Evolutionary conservation across 2,329 filamentous ascomycete species (phyloP).

Genomic region (Alternaria ventricosa): DNA sequence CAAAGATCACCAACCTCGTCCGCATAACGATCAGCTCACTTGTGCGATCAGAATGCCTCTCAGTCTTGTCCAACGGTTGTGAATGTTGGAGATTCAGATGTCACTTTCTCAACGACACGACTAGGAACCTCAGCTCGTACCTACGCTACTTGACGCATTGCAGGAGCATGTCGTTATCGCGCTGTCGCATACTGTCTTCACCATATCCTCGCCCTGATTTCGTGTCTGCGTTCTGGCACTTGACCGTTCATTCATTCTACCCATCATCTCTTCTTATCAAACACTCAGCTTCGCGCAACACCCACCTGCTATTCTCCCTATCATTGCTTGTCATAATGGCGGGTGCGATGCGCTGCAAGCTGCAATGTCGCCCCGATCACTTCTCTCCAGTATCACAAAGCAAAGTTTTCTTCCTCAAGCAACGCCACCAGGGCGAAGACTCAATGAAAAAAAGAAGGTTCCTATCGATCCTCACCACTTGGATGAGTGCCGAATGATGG

Average conservation of each 20-base stretch:
- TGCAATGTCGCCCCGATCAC: background rate
- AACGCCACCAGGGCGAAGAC: background rate
- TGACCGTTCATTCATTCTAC: no score
- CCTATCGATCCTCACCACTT: background rate
- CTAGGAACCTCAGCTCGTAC: background rate
- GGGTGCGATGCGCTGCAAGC: background rate
- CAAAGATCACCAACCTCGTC: background rate
- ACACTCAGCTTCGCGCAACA: background rate
- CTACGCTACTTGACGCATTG: background rate
- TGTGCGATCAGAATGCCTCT: background rate
- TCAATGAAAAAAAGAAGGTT: background rate
- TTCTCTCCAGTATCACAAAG: background rate
- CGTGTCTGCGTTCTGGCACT: background rate
- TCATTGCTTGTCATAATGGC: background rate
- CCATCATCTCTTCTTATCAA: background rate
- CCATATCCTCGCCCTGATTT: background rate
- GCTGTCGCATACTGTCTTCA: background rate
- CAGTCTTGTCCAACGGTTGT: background rate
- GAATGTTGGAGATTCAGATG: background rate
- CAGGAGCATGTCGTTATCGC: background rate
- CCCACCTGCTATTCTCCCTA: background rate
- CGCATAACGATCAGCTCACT: background rate
- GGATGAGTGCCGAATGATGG: background rate
- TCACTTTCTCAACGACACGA: background rate
- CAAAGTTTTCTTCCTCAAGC: conserved; percentile 1